phyloP scores from a whole-genome alignment of 2,329 filamentous ascomycete species.

The Colletotrichum eremochloae region DNA sequence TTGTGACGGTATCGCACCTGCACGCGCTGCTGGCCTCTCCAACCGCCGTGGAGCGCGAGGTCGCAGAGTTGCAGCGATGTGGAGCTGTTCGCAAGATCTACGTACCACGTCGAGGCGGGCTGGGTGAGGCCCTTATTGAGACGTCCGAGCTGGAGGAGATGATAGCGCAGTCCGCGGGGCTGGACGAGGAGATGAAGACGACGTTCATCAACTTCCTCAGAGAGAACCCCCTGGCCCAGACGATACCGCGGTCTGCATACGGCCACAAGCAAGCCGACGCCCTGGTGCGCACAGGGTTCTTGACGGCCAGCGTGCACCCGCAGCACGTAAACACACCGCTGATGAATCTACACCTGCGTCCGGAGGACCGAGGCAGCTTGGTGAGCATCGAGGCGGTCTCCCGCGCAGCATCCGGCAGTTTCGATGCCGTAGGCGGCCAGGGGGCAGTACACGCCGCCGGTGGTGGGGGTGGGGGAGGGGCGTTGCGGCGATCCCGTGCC shows the following conservation, averaged over 20 bases:
- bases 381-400: constrained; percentile 74
- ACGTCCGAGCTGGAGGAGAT: constrained; percentile 63
- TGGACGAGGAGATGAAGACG: constrained; percentile 57
- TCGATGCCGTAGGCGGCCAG: constrained; percentile 77
- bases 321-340: constrained; percentile 45
- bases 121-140: constrained; percentile 76
- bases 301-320: constrained; percentile 62
- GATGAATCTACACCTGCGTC: constrained; percentile 59
- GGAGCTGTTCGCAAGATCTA: constrained; percentile 73
- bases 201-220: constrained; percentile 67
- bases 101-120: constrained; percentile 71
- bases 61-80: constrained; percentile 69
- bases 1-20: constrained; percentile 76
- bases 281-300: constrained; percentile 75
- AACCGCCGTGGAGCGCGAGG: constrained; percentile 76
- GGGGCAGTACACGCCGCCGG: constrained; percentile 74
- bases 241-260: constrained; percentile 42
- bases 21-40: constrained; percentile 70
- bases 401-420: constrained; percentile 75
- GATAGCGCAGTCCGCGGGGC: constrained; percentile 11
- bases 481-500: constrained; percentile 48
- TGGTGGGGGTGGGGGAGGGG: constrained; percentile 64
- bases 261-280: constrained; percentile 61
- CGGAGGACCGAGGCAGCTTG: constrained; percentile 67
- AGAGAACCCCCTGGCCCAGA: constrained; percentile 60